Conservation (phyloP, 2,329 filamentous ascomycete genomes). For the Colletotrichum truncatum region DNA sequence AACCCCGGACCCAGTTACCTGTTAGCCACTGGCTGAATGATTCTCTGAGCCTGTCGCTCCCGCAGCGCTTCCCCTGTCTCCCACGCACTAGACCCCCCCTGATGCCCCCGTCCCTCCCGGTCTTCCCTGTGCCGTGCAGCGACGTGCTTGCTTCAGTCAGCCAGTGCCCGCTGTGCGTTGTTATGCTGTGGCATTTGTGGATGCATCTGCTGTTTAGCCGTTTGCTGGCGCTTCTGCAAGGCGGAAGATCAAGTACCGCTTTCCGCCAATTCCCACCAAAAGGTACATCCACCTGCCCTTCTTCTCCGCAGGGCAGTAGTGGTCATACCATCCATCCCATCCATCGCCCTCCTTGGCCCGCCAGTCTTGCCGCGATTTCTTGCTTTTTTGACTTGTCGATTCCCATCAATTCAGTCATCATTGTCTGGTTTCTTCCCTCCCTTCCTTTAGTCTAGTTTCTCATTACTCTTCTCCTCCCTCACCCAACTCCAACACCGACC, state of each 20-base stretch:
- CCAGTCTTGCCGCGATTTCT: slow-evolving; percentile 18
- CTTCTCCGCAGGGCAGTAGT: neutral
- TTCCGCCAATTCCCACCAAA: neutral
- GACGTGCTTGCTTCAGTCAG: neutral
- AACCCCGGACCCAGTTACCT: neutral
- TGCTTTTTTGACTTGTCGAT: slow-evolving; percentile 26
- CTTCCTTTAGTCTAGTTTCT: neutral
- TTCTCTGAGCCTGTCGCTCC: slow-evolving; percentile 14
- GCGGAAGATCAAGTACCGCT: neutral
- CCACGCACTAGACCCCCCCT: neutral
- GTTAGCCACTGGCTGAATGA: neutral
- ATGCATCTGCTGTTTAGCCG: slow-evolving; percentile 4
- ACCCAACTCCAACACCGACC: neutral
- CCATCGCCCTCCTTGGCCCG: slow-evolving; percentile 4
- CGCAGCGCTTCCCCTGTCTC: slow-evolving; percentile 19
- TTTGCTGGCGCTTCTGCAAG: slow-evolving; percentile 20
- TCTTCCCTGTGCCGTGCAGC: neutral
- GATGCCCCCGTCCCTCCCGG: neutral
- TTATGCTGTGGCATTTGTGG: neutral
- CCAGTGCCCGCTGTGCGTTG: neutral
- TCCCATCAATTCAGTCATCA: slow-evolving; percentile 25
- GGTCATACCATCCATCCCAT: slow-evolving; percentile 28
- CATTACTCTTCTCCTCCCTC: neutral
- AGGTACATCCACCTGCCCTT: neutral
- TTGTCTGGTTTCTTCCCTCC: neutral